Evolutionary conservation across 257 asterid genomes (phyloP).

Genomic region (Euphrasia confusa): DNA sequence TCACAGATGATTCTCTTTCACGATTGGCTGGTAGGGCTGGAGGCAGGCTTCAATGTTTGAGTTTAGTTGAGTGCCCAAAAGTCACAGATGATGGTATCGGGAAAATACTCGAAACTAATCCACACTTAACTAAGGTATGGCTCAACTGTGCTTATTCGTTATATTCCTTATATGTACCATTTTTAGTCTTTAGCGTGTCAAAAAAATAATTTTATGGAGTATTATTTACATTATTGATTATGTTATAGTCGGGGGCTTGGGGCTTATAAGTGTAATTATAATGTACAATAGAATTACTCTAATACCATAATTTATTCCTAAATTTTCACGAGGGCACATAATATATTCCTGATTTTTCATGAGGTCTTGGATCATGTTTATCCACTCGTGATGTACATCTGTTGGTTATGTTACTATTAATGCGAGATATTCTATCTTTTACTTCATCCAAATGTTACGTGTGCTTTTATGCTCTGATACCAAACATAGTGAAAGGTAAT

Average conservation of each 20-base stretch:
- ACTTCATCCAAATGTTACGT: no score
- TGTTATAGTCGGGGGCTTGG: background rate
- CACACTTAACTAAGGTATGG: slow-evolving; percentile 65
- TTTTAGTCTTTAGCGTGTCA: no score
- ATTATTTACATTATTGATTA: background rate
- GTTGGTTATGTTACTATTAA: background rate
- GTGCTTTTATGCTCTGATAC: no score
- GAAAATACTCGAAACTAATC: slow-evolving; percentile 63
- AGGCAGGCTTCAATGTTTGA: slow-evolving; percentile 60
- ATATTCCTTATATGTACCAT: background rate
- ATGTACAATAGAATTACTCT: no score
- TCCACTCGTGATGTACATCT: background rate
- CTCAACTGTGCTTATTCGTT: background rate
- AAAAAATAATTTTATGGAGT: no score
- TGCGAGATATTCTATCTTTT: background rate
- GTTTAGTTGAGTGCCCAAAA: slow-evolving; percentile 59
- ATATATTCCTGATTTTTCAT: slow-evolving; percentile 12
- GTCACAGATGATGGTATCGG: slow-evolving; percentile 66
- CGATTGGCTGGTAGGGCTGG: slow-evolving; percentile 55
- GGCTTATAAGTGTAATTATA: background rate
- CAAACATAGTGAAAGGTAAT: no score
- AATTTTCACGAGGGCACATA: no score
- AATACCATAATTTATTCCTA: background rate
- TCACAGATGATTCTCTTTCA: slow-evolving; percentile 63
- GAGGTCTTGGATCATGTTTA: slow-evolving; percentile 16